A percentile compares a stretch with the other conserved stretches of the same genome.
These are phyloP conservation scores for Jacaranda copaia DNA, from an alignment of 257 asterid genomes.

Conservation along the genomic window DNA sequence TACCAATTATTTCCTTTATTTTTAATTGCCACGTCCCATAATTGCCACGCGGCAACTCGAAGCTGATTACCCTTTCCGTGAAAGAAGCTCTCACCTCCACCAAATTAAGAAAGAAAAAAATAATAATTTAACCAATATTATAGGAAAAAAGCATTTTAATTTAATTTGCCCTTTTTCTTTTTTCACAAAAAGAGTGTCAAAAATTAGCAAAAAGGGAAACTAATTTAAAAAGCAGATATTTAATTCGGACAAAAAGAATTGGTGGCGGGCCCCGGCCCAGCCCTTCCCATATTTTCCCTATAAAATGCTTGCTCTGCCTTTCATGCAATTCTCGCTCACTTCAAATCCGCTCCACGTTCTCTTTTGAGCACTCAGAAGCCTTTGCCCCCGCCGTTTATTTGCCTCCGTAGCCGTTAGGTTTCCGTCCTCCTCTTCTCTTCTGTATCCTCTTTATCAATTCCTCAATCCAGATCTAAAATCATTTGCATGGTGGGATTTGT, in stretches of 20 bases:
- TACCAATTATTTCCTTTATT: neutral
- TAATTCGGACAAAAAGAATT: conserved; percentile 33
- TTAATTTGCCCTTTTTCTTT: too few relatives aligned
- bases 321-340: conserved; percentile 68
- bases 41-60: conserved; percentile 56
- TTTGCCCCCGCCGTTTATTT: neutral
- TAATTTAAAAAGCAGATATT: neutral
- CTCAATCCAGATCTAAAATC: neutral
- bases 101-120: neutral
- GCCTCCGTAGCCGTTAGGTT: conserved; percentile 48
- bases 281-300: conserved; percentile 39
- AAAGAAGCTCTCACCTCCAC: conserved; percentile 30
- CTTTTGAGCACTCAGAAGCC: conserved; percentile 9
- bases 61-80: conserved; percentile 15
- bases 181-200: too few relatives aligned
- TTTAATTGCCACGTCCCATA: conserved; percentile 24
- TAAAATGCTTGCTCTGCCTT: conserved; percentile 45
- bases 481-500: conserved; percentile 54
- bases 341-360: conserved; percentile 31
- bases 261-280: conserved; percentile 26
- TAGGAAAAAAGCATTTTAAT: neutral
- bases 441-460: neutral
- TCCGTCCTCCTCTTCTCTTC: conserved; percentile 33
- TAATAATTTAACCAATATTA: neutral
- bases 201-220: neutral